Conservation (phyloP, 108 stramenopile genomes). For the Stephanodiscus triporus region DNA sequence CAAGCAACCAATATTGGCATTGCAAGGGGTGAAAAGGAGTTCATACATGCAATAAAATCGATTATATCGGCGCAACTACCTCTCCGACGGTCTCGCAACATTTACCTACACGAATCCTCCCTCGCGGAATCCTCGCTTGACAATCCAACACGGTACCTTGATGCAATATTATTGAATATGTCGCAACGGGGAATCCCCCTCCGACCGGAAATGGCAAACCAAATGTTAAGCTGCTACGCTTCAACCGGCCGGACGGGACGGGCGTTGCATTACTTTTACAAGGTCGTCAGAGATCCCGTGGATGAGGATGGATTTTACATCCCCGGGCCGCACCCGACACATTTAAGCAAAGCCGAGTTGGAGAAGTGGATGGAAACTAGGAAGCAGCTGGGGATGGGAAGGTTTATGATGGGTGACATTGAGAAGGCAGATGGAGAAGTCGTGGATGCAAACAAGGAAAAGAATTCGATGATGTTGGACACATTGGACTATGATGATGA, state of each 20-base stretch:
- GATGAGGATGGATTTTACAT: constrained; percentile 50
- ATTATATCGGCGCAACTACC: constrained; percentile 68
- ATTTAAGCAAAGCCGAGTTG: constrained; percentile 39
- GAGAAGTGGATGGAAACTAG: constrained; percentile 41
- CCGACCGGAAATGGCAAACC: constrained; percentile 63
- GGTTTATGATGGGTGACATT: constrained; percentile 3
- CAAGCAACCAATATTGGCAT: constrained; percentile 17
- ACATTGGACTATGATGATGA: constrained; percentile 15
- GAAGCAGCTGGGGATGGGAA: constrained; percentile 35
- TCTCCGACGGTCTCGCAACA: constrained; percentile 66
- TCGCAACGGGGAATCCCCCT: constrained; percentile 70
- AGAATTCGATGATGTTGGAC: constrained; percentile 17
- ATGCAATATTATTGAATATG: constrained; percentile 88
- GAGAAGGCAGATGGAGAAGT: neutral
- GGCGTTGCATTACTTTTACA: constrained; percentile 81
- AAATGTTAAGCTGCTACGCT: constrained; percentile 72
- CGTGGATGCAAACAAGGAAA: constrained; percentile 12
- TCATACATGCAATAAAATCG: constrained; percentile 64
- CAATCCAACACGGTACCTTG: constrained; percentile 86
- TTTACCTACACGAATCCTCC: constrained; percentile 62
- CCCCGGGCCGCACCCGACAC: constrained; percentile 50
- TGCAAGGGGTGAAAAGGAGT: constrained; percentile 50
- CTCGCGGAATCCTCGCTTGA: constrained; percentile 70
- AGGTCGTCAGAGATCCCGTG: constrained; percentile 54
- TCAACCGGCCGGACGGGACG: constrained; percentile 73